Base-by-base conservation (phyloP, 1,139 yeast genomes). In the Protomyces pachydermus region DNA sequence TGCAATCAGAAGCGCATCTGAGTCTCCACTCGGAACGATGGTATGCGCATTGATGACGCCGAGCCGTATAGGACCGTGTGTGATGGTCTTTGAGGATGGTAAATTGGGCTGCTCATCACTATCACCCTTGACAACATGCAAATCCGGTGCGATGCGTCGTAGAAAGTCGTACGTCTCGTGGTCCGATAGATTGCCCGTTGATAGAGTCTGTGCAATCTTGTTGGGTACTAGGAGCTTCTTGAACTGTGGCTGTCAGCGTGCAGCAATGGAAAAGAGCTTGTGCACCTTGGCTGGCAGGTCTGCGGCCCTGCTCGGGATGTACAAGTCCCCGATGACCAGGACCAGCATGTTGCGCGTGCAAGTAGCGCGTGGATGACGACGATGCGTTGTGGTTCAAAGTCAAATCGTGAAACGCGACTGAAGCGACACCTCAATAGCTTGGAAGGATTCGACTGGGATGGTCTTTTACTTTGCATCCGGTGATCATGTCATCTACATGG, bases 41-140 rank as follows among this genome's bases (percentile, higher is more conserved):
- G 88, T 87, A 73, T 84, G 87, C 9, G 98, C 97, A 70, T 88
- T 87, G 5, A 93, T 85, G 70, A 91, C 81, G 2, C 98, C 98
- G 58, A 93, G 85, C 65, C 85, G 83, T 65, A 93, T 80, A 66
- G 82, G 81, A 39, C 91, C 97, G 65, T 82, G 85, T 6, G 80
- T 80, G 37, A 91, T 82, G 4, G 87, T 85, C 45, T 84, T 79
- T 61, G 86, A 83, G 65, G 85, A 75, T 1, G 96, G 95, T 52
- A 88, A n/a, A 38, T 57, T 56, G 14, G 68, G 57, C 38, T 35
- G 37, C 38, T 66, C 65, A 54, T 85, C 91, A 67, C 76, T 85
- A 70, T 90, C 96, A 3, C 98, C 98, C 68, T 84, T 83, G 3
- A 91, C 97, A 34, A 87, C 75, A 67, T 86, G 85, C 68, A 88